Evolutionary conservation across 345 rosid species (phyloP).

Genomic region (Citrus inodora): DNA sequence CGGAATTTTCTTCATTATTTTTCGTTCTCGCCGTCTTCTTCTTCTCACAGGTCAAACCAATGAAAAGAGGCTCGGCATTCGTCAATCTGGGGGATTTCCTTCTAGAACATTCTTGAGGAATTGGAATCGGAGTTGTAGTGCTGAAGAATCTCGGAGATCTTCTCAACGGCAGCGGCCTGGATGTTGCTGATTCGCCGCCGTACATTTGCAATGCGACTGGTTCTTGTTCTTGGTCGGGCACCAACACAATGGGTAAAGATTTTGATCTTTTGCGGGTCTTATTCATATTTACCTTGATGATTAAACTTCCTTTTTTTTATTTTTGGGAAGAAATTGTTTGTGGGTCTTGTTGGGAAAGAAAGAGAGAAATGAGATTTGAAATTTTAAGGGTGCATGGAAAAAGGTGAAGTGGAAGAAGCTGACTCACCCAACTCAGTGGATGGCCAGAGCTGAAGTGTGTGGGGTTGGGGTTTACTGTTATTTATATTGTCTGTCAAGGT

Average conservation of each 20-base stretch:
- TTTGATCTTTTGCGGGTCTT: not conserved
- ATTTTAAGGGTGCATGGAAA: not conserved
- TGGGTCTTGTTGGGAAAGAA: not conserved
- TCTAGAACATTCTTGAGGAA: not conserved
- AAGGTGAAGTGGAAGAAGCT: not conserved
- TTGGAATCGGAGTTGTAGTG: not conserved
- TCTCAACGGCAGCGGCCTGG: not conserved
- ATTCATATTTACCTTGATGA: not conserved
- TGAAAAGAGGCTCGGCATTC: not conserved
- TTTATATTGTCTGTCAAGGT: not conserved
- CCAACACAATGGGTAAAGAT: not conserved
- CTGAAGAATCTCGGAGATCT: not conserved
- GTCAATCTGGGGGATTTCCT: slow-evolving; percentile 19
- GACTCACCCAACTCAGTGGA: not conserved
- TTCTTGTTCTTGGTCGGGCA: not conserved
- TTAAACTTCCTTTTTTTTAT: not conserved
- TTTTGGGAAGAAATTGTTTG: not conserved
- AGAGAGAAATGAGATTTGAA: not conserved
- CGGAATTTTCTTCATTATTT: not conserved
- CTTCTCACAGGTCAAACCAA: not conserved
- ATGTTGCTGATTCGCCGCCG: too few species aligned
- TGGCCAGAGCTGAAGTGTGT: too few species aligned
- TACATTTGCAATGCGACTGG: not conserved
- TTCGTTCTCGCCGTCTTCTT: not conserved
- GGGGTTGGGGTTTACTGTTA: too few species aligned